These are phyloP conservation scores for Pseudonitzschia delicatissima DNA, from an alignment of 108 stramenopile genomes.

Conservation along the genomic window DNA sequence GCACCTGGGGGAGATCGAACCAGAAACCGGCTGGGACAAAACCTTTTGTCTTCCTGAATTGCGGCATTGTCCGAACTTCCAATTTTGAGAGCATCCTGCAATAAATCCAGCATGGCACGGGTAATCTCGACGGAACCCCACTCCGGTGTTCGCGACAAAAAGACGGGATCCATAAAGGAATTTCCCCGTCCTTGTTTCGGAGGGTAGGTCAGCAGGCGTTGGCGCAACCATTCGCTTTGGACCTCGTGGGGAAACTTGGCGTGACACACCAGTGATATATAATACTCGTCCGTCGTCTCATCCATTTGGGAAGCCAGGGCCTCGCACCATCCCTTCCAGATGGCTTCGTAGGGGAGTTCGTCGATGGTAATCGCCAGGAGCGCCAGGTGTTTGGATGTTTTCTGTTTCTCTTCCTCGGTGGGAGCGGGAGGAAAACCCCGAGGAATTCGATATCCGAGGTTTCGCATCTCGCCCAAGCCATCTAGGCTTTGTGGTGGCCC, in stretches of 20 bases:
- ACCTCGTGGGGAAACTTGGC: slow-evolving; percentile 83
- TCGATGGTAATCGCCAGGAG: slow-evolving; percentile 75
- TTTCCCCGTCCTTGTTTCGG: slow-evolving; percentile 39
- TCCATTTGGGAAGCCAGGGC: slow-evolving; percentile 13
- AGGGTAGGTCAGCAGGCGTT: slow-evolving; percentile 59
- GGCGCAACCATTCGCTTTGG: slow-evolving; percentile 57
- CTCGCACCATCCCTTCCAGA: slow-evolving; percentile 76
- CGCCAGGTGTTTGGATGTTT: slow-evolving; percentile 52
- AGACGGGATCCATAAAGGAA: slow-evolving; percentile 46
- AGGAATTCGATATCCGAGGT: slow-evolving; percentile 32
- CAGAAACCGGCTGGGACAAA: slow-evolving; percentile 36
- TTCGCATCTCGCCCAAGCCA: slow-evolving; percentile 21
- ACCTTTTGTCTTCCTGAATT: slow-evolving; percentile 30
- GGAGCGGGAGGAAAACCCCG: slow-evolving; percentile 25
- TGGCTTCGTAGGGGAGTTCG: slow-evolving; percentile 76
- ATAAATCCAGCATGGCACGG: slow-evolving; percentile 83
- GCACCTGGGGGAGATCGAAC: slow-evolving; percentile 15
- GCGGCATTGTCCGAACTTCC: slow-evolving; percentile 47
- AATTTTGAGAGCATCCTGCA: slow-evolving; percentile 63
- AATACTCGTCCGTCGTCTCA: slow-evolving; percentile 18
- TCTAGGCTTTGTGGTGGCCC: slow-evolving; percentile 10
- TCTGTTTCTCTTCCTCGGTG: slow-evolving; percentile 10
- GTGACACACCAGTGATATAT: slow-evolving; percentile 70
- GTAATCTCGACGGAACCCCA: slow-evolving; percentile 94
- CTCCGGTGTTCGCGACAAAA: slow-evolving; percentile 59